phyloP scores from a whole-genome alignment of 140 eudicot species.

The Cichorium intybus region DNA sequence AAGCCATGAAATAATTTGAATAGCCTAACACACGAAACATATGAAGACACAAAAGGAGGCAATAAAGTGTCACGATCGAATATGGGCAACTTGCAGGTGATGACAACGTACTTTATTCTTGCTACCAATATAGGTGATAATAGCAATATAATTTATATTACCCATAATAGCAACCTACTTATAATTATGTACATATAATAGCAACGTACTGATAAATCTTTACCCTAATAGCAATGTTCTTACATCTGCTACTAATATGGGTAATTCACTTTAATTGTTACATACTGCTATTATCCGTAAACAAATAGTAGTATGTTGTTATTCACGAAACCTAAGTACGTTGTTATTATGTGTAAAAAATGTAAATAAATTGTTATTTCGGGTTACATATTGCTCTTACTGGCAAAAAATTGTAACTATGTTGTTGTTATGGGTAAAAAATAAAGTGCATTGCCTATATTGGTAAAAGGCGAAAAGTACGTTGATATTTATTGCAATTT shows the following conservation, averaged over 20 bases:
- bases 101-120: background rate
- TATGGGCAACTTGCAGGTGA: background rate
- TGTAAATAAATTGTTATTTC: background rate
- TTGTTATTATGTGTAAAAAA: background rate
- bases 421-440: no score
- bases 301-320: background rate
- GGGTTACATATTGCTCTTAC: background rate
- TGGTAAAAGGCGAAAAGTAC: no score
- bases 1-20: conserved; percentile 96
- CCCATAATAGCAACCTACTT: background rate
- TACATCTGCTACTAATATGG: background rate
- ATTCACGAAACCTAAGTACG: background rate
- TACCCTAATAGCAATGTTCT: background rate
- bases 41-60: no score
- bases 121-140: background rate
- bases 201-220: background rate
- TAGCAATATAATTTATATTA: no score
- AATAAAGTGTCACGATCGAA: background rate
- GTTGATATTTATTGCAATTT: no score
- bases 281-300: background rate
- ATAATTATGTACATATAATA: no score
- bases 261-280: background rate
- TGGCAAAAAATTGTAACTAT: no score
- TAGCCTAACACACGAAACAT: conserved; percentile 49
- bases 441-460: background rate